Conservation (phyloP, 108 stramenopile species). For the Pseudonitzschia pungens region DNA sequence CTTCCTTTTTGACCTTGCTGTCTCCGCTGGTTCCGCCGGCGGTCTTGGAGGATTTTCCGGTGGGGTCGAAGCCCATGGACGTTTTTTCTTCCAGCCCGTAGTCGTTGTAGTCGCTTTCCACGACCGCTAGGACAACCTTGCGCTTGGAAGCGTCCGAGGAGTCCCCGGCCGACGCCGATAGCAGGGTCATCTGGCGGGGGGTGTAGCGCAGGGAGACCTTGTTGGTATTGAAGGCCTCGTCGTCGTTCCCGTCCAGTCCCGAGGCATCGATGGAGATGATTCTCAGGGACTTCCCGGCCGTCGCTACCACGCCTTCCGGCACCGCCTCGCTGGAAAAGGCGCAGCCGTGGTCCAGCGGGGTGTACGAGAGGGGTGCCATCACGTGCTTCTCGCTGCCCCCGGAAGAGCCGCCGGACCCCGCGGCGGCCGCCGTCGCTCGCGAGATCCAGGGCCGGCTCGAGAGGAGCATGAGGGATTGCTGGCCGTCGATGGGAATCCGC, state of each 20-base stretch:
- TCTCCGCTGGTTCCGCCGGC: background rate
- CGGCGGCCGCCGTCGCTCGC: conserved; percentile 25
- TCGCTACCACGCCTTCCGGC: conserved; percentile 95
- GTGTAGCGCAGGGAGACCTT: conserved; percentile 89
- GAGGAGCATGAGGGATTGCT: conserved; percentile 78
- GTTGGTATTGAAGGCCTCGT: conserved; percentile 91
- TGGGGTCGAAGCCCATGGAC: conserved; percentile 72
- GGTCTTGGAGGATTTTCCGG: conserved; percentile 32
- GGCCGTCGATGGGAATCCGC: conserved; percentile 73
- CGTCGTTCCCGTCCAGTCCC: conserved; percentile 65
- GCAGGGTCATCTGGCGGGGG: conserved; percentile 88
- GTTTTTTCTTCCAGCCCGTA: conserved; percentile 79
- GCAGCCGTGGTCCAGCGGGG: conserved; percentile 89
- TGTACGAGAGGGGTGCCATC: conserved; percentile 93
- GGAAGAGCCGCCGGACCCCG: background rate
- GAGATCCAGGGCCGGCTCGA: conserved; percentile 95
- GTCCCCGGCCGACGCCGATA: conserved; percentile 37
- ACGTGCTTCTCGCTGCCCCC: conserved; percentile 49
- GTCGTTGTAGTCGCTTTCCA: conserved; percentile 95
- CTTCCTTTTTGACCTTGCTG: conserved; percentile 26
- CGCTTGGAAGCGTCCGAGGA: conserved; percentile 19
- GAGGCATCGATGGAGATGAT: conserved; percentile 87
- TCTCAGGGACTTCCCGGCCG: conserved; percentile 86
- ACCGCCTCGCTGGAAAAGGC: conserved; percentile 88
- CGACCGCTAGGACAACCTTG: conserved; percentile 82